These are phyloP conservation scores for Volvox reticuliferus DNA, from an alignment of 139 green algal species.

Conservation along the genomic window DNA sequence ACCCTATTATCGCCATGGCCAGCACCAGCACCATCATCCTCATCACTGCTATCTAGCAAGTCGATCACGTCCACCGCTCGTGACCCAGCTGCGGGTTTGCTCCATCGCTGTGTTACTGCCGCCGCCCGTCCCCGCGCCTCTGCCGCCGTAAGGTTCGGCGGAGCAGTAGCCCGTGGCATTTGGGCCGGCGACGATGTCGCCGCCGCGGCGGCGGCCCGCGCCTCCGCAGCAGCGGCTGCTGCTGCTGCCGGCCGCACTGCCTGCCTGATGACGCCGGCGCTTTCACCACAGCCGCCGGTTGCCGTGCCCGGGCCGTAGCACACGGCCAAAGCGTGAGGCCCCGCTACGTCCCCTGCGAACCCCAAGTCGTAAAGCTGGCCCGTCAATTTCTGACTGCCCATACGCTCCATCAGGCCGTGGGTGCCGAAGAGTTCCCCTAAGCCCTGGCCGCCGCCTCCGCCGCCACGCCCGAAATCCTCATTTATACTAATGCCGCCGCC, in stretches of 20 bases:
- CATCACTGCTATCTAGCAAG: constrained; percentile 28
- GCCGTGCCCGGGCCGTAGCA: not conserved
- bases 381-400: not conserved
- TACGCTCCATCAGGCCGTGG: not conserved
- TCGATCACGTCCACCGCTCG: not conserved
- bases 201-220: not conserved
- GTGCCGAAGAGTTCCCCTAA: not conserved
- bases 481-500: not conserved
- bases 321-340: not conserved
- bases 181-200: not conserved
- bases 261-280: not conserved
- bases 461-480: not conserved
- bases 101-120: not conserved
- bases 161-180: not conserved
- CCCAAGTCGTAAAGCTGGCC: not conserved
- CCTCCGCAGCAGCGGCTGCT: not conserved
- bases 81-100: not conserved
- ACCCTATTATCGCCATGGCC: not conserved
- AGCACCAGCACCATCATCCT: not conserved
- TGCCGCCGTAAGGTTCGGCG: not conserved
- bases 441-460: not conserved
- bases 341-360: not conserved
- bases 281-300: not conserved
- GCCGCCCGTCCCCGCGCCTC: not conserved
- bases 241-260: not conserved